Percentiles rank a stretch among this genome's conserved stretches.
Conservation (phyloP, 129 eudicot genomes). For the Rutidosis leptorrhynchoides region DNA sequence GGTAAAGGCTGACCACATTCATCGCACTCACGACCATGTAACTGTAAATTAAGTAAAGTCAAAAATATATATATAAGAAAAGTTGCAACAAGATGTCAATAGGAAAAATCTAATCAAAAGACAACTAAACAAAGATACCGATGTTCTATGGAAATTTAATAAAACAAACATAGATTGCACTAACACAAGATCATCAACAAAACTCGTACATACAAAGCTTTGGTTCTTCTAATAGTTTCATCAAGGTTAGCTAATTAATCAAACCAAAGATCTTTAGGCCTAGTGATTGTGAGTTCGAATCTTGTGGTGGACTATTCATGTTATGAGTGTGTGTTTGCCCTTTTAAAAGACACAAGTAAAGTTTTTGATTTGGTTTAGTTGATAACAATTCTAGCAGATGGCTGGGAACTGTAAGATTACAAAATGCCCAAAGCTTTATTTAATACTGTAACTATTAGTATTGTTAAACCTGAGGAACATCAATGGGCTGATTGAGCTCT, state of each 20-base stretch:
- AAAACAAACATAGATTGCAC: too few relatives aligned
- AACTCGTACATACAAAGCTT: not conserved
- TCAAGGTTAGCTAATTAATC: not conserved
- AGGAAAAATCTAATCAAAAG: not conserved
- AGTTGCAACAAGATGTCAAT: too few relatives aligned
- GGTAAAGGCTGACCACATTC: conserved; percentile 92
- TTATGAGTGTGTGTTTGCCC: too few relatives aligned
- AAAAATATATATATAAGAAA: not conserved
- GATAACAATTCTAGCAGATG: too few relatives aligned
- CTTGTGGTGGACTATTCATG: too few relatives aligned
- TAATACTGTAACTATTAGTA: too few relatives aligned
- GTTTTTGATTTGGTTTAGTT: too few relatives aligned
- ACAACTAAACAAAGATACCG: not conserved
- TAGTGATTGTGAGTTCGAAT: too few relatives aligned
- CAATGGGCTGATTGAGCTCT: conserved; percentile 87
- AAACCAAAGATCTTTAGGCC: too few relatives aligned
- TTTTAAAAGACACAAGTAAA: too few relatives aligned
- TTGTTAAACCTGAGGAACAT: conserved; percentile 66
- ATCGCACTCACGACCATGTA: conserved; percentile 68
- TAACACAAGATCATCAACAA: not conserved
- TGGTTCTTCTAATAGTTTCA: not conserved
- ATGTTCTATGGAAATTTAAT: conserved; percentile 7
- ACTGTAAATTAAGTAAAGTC: conserved; percentile 32
- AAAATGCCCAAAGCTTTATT: too few relatives aligned
- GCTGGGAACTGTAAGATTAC: too few relatives aligned